Evolutionary conservation across 345 rosid genomes (phyloP).

Genomic region (Fremontodendron californicum): DNA sequence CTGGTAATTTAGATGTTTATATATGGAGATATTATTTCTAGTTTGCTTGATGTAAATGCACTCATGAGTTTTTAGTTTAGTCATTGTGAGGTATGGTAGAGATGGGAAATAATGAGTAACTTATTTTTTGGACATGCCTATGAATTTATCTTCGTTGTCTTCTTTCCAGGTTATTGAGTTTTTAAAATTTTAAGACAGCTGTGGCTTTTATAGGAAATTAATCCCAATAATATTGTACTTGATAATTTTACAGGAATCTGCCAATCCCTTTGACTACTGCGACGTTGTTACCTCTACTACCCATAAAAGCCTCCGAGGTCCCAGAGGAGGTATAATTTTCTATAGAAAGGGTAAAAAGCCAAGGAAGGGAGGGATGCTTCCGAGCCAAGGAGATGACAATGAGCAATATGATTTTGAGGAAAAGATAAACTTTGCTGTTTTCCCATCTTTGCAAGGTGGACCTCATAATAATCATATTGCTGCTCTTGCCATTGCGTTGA

Average conservation of each 20-base stretch:
- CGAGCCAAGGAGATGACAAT: slow-evolving; percentile 52
- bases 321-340: slow-evolving; percentile 89
- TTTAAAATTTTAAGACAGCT: not conserved
- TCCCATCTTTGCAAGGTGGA: slow-evolving; percentile 90
- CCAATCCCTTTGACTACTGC: slow-evolving; percentile 76
- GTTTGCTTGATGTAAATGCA: not conserved
- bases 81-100: not conserved
- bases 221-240: not conserved
- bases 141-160: not conserved
- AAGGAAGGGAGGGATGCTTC: slow-evolving; percentile 52
- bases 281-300: slow-evolving; percentile 94
- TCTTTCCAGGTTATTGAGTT: not conserved
- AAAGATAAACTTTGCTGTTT: slow-evolving; percentile 82
- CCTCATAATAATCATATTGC: slow-evolving; percentile 93
- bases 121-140: not conserved
- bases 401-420: slow-evolving; percentile 75
- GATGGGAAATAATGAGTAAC: not conserved
- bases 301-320: slow-evolving; percentile 90
- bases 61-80: not conserved
- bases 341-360: slow-evolving; percentile 70
- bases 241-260: slow-evolving; percentile 50
- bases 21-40: not conserved
- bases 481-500: slow-evolving; percentile 73
- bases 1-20: not conserved
- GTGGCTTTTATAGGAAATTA: not conserved